A percentile compares a stretch with the other conserved stretches of the same genome.
These are phyloP conservation scores for Cytospora schulzeri DNA, from an alignment of 2,329 filamentous ascomycete genomes.

Conservation along the genomic window DNA sequence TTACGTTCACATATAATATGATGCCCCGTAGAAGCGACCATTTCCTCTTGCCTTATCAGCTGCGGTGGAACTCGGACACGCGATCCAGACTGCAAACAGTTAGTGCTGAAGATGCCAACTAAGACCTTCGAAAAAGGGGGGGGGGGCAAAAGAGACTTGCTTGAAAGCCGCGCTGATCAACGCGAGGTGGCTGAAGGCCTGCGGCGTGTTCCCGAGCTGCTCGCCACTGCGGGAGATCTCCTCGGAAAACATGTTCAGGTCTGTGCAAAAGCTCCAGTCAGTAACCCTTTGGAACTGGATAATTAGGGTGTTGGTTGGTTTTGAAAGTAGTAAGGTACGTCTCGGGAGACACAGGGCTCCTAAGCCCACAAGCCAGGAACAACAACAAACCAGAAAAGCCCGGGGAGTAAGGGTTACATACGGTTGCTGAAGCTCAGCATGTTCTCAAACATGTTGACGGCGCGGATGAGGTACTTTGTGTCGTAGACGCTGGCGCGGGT, in stretches of 20 bases:
- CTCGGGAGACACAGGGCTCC: too few relatives aligned
- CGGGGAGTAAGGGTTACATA: too few relatives aligned
- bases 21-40: neutral
- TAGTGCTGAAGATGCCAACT: neutral
- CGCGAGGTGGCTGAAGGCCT: slow-evolving; percentile 77
- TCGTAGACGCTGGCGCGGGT: slow-evolving; percentile 69
- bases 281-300: slow-evolving; percentile 33
- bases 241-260: slow-evolving; percentile 77
- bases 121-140: neutral
- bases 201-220: slow-evolving; percentile 78
- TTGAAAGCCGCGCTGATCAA: slow-evolving; percentile 79
- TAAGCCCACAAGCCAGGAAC: too few relatives aligned
- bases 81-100: neutral
- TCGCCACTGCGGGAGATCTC: slow-evolving; percentile 76
- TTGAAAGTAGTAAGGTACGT: too few relatives aligned
- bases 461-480: slow-evolving; percentile 61
- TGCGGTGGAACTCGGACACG: slow-evolving; percentile 1
- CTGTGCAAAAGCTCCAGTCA: neutral
- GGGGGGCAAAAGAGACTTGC: neutral
- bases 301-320: too few relatives aligned
- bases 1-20: too few relatives aligned
- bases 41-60: neutral
- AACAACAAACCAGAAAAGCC: too few relatives aligned
- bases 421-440: slow-evolving; percentile 73
- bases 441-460: slow-evolving; percentile 72